Conservation (phyloP, 768 basidiomycete species). For the Cyathus striatus region DNA sequence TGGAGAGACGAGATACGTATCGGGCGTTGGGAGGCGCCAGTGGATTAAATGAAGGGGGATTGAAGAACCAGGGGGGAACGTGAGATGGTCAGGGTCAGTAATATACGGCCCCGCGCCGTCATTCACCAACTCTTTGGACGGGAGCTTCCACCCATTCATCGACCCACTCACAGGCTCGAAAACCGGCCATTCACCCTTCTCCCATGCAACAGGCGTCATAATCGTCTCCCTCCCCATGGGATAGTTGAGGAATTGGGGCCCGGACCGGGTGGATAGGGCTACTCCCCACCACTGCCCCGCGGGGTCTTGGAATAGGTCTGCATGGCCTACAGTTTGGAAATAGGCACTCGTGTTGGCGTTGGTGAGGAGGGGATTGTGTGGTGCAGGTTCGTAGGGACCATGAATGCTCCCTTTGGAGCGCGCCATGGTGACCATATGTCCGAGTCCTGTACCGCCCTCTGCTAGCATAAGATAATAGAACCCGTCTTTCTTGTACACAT, state of each 20-base stretch:
- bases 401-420: constrained; percentile 20
- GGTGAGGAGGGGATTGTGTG: constrained; percentile 20
- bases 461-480: constrained; percentile 31
- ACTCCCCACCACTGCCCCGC: constrained; percentile 23
- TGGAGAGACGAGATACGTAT: constrained; percentile 15
- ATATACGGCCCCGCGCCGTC: constrained; percentile 10
- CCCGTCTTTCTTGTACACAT: constrained; percentile 18
- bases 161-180: constrained; percentile 13
- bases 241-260: constrained; percentile 19
- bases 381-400: constrained; percentile 15
- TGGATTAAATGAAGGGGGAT: constrained; percentile 22
- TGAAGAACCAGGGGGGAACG: constrained; percentile 12
- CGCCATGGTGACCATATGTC: constrained; percentile 16
- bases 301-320: constrained; percentile 27
- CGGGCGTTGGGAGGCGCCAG: constrained; percentile 19
- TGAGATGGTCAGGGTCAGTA: constrained; percentile 14
- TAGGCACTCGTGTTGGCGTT: constrained; percentile 17
- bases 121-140: constrained; percentile 5
- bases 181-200: constrained; percentile 17
- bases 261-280: constrained; percentile 16
- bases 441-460: constrained; percentile 26
- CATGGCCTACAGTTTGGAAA: constrained; percentile 32
- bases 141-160: constrained; percentile 16
- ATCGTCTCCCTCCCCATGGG: constrained; percentile 32
- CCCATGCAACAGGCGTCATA: constrained; percentile 25